Evolutionary conservation across 2,329 filamentous ascomycete species (phyloP).

Genomic region (Ramularia endophylla): DNA sequence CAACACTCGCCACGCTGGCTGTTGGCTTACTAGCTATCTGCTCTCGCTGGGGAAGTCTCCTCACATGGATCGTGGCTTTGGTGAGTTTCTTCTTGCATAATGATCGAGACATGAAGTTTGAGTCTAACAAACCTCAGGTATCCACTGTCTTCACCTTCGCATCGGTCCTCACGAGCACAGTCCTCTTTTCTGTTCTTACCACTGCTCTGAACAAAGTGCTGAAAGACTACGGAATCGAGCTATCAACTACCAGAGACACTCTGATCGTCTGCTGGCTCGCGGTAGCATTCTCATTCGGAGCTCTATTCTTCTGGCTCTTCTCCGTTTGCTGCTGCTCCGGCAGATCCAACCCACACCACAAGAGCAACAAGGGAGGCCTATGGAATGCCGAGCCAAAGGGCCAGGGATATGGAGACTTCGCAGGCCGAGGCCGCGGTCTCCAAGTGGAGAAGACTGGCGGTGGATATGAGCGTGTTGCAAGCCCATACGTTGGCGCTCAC

Average conservation of each 20-base stretch:
- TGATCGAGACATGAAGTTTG: conserved; percentile 10
- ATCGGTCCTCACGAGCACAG: conserved; percentile 68
- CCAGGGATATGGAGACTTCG: conserved; percentile 19
- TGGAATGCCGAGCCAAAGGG: conserved; percentile 28
- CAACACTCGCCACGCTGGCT: conserved; percentile 65
- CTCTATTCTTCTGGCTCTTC: conserved; percentile 84
- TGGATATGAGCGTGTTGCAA: conserved; percentile 52
- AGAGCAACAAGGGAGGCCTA: conserved; percentile 35
- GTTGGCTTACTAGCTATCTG: conserved; percentile 78
- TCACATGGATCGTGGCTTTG: conserved; percentile 70
- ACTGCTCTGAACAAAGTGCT: conserved; percentile 62
- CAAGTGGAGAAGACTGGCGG: conserved; percentile 56
- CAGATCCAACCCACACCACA: conserved; percentile 44
- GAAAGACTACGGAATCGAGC: conserved; percentile 64
- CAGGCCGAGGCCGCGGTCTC: conserved; percentile 30
- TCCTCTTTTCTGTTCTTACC: conserved; percentile 63
- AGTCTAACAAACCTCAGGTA: conserved; percentile 30
- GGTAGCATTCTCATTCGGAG: conserved; percentile 67
- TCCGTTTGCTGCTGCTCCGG: conserved; percentile 89
- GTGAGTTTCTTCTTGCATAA: conserved; percentile 51
- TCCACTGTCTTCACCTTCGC: conserved; percentile 54
- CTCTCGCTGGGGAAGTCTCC: conserved; percentile 72
- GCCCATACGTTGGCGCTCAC: conserved; percentile 31
- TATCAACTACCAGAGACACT: conserved; percentile 61
- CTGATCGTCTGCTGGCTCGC: conserved; percentile 73